Conservation (phyloP, 495 filamentous ascomycete species). For the Aspergillus sclerotiicarbonarius region DNA sequence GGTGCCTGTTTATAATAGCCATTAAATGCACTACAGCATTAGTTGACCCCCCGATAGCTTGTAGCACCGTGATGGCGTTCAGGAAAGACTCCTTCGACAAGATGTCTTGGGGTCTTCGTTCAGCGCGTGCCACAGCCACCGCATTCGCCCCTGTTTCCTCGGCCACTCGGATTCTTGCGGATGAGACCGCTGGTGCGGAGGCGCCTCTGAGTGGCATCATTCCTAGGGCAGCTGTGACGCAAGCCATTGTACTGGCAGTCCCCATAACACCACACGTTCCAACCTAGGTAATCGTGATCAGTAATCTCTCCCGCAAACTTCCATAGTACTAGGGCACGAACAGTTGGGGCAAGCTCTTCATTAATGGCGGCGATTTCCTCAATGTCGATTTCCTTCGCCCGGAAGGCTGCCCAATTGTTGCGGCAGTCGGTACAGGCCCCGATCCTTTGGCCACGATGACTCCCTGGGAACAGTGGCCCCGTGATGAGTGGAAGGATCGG, state of each 20-base stretch:
- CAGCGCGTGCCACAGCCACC: slow-evolving; percentile 41
- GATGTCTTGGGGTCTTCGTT: slow-evolving; percentile 51
- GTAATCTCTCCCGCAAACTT: neutral
- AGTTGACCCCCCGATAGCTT: slow-evolving; percentile 67
- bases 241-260: slow-evolving; percentile 70
- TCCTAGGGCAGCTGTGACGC: slow-evolving; percentile 59
- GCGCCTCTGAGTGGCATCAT: slow-evolving; percentile 63
- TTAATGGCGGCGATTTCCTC: slow-evolving; percentile 65
- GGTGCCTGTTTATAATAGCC: slow-evolving; percentile 64
- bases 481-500: slow-evolving; percentile 62
- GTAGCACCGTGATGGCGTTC: slow-evolving; percentile 67
- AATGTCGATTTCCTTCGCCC: slow-evolving; percentile 59
- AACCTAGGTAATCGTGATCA: slow-evolving; percentile 32
- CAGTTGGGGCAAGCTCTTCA: slow-evolving; percentile 64
- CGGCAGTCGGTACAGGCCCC: slow-evolving; percentile 68
- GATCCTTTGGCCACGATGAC: slow-evolving; percentile 55
- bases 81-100: slow-evolving; percentile 60
- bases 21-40: slow-evolving; percentile 67
- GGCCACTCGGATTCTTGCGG: slow-evolving; percentile 59
- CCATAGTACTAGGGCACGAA: slow-evolving; percentile 24
- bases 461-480: slow-evolving; percentile 67
- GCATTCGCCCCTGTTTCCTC: slow-evolving; percentile 61
- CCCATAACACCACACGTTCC: slow-evolving; percentile 72
- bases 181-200: slow-evolving; percentile 63
- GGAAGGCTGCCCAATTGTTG: slow-evolving; percentile 64